Evolutionary conservation across 768 basidiomycete species (phyloP).

Genomic region (Cubamyces lactineus): DNA sequence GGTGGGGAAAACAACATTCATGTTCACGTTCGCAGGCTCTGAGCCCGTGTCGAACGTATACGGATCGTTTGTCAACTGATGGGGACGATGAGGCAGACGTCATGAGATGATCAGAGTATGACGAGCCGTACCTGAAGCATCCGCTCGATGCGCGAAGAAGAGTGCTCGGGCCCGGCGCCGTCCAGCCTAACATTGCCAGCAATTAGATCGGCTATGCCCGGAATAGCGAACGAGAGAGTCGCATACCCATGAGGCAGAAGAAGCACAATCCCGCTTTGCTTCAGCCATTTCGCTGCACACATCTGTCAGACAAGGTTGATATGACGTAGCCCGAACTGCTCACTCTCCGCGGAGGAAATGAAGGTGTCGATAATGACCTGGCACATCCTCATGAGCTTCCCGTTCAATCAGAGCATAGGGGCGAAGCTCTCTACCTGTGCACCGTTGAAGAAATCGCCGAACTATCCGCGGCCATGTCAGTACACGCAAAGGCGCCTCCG

Average conservation of each 20-base stretch:
- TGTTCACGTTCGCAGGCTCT: slow-evolving; percentile 62
- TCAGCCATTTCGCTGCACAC: slow-evolving; percentile 84
- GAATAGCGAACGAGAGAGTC: slow-evolving; percentile 10
- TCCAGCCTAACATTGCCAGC: slow-evolving; percentile 50
- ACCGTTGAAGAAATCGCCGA: slow-evolving; percentile 94
- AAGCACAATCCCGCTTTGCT: slow-evolving; percentile 86
- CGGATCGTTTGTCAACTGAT: slow-evolving; percentile 77
- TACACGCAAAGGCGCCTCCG: neutral
- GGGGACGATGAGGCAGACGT: slow-evolving; percentile 6
- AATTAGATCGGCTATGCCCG: neutral
- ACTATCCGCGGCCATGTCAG: slow-evolving; percentile 43
- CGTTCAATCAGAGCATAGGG: neutral
- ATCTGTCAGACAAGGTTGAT: slow-evolving; percentile 2
- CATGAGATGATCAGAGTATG: neutral
- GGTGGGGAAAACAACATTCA: slow-evolving; percentile 84
- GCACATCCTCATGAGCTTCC: slow-evolving; percentile 4
- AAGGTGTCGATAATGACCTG: slow-evolving; percentile 90
- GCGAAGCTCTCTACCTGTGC: slow-evolving; percentile 55
- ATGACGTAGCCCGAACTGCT: slow-evolving; percentile 31
- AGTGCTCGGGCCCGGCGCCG: slow-evolving; percentile 93
- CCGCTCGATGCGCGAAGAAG: slow-evolving; percentile 83
- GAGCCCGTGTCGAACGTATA: slow-evolving; percentile 42
- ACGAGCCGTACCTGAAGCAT: slow-evolving; percentile 73
- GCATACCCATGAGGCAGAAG: slow-evolving; percentile 78
- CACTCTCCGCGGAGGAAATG: slow-evolving; percentile 82